Conservation (phyloP, 2,329 filamentous ascomycete genomes). For the Nannizzia gypsea region DNA sequence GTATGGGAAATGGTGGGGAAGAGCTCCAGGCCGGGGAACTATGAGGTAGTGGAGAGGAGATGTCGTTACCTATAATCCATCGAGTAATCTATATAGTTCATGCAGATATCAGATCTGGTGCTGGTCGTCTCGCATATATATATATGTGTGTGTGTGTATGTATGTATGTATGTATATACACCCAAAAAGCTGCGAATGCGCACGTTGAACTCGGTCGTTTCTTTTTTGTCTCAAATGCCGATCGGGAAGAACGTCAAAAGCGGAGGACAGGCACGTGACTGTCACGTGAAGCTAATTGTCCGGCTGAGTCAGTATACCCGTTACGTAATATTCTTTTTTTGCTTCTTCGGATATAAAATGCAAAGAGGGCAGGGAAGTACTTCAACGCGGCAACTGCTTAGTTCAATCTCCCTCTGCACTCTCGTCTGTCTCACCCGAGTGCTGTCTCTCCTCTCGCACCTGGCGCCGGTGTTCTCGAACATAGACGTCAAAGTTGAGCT, state of each 20-base stretch:
- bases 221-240: not conserved
- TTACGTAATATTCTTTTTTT: no score
- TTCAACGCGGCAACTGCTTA: not conserved
- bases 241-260: not conserved
- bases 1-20: not conserved
- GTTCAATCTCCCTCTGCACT: not conserved
- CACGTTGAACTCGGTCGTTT: not conserved
- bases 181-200: not conserved
- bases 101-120: not conserved
- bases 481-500: constrained; percentile 23
- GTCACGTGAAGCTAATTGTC: not conserved
- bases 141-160: no score
- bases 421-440: not conserved
- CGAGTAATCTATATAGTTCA: not conserved
- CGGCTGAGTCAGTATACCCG: no score
- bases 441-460: not conserved
- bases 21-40: not conserved
- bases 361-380: not conserved
- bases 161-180: no score
- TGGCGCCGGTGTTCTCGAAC: constrained; percentile 8
- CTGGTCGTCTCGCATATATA: not conserved
- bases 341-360: no score
- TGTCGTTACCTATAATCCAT: constrained; percentile 2
- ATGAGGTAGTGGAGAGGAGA: not conserved
- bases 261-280: not conserved